phyloP scores from a whole-genome alignment of 225 moss, liverwort and hornwort genomes.

The Climacium dendroides region DNA sequence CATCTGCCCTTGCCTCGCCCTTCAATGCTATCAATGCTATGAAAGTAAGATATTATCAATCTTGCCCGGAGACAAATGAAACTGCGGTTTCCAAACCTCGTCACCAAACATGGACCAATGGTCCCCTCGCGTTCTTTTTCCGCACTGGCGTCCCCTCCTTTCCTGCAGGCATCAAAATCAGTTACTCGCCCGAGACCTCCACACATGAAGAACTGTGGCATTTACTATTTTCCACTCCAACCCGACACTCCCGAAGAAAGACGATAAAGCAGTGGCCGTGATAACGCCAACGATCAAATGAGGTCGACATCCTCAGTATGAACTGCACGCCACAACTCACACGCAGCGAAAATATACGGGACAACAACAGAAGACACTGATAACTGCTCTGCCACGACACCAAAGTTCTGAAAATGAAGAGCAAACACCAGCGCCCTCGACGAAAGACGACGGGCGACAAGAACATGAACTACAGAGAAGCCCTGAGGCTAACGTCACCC shows the following conservation, averaged over 20 bases:
- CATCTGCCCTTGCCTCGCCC: constrained; percentile 60
- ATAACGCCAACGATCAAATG: neutral
- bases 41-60: neutral
- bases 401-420: neutral
- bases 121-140: constrained; percentile 29
- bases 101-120: constrained; percentile 24
- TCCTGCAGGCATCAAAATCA: constrained; percentile 17
- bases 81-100: constrained; percentile 33
- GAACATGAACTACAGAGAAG: neutral
- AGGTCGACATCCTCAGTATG: neutral
- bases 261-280: neutral
- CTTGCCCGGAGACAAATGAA: constrained; percentile 2
- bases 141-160: constrained; percentile 27
- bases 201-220: neutral
- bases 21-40: constrained; percentile 2
- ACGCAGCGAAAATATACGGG: neutral
- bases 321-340: neutral
- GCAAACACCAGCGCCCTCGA: neutral
- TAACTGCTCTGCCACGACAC: constrained; percentile 10
- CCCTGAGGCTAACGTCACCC: neutral
- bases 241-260: neutral
- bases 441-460: neutral
- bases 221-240: neutral
- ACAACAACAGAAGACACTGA: neutral
- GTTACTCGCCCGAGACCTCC: constrained; percentile 1